A percentile compares a stretch with the other conserved stretches of the same genome.
Evolutionary conservation across 192 early-diverging fungal genomes (phyloP).

Genomic region (Podila minutissima): DNA sequence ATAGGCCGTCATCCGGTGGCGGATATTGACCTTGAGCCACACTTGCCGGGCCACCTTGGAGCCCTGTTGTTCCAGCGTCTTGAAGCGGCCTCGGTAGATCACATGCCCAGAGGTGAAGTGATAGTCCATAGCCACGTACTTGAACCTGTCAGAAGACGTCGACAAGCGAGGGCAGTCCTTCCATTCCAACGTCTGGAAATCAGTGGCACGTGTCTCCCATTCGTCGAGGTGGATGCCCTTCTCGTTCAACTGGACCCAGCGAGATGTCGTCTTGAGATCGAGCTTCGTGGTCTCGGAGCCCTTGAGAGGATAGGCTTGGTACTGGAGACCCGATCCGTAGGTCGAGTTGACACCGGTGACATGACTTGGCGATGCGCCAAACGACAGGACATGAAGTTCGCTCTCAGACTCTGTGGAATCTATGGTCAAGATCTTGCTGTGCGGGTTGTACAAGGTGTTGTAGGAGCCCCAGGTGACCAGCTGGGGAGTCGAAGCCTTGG

Average conservation of each 20-base stretch:
- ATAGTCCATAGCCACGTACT: conserved; percentile 28
- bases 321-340: conserved; percentile 17
- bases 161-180: conserved; percentile 24
- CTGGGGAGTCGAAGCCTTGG: conserved; percentile 28
- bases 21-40: conserved; percentile 69
- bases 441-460: conserved; percentile 45
- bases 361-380: conserved; percentile 11
- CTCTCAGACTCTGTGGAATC: conserved; percentile 45
- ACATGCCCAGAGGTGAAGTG: conserved; percentile 38
- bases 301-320: conserved; percentile 24
- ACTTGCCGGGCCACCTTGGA: conserved; percentile 36
- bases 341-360: background rate
- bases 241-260: conserved; percentile 11
- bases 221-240: background rate
- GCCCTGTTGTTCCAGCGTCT: conserved; percentile 15
- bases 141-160: conserved; percentile 12
- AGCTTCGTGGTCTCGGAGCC: conserved; percentile 5
- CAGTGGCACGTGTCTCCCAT: conserved; percentile 25
- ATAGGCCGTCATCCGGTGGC: conserved; percentile 77
- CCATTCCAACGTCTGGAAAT: conserved; percentile 19
- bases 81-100: conserved; percentile 35
- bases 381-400: conserved; percentile 51
- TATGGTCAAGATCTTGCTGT: conserved; percentile 19
- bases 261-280: background rate
- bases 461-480: conserved; percentile 65